phyloP scores from a whole-genome alignment of 495 filamentous ascomycete genomes.

The Geoglossum glabrum region DNA sequence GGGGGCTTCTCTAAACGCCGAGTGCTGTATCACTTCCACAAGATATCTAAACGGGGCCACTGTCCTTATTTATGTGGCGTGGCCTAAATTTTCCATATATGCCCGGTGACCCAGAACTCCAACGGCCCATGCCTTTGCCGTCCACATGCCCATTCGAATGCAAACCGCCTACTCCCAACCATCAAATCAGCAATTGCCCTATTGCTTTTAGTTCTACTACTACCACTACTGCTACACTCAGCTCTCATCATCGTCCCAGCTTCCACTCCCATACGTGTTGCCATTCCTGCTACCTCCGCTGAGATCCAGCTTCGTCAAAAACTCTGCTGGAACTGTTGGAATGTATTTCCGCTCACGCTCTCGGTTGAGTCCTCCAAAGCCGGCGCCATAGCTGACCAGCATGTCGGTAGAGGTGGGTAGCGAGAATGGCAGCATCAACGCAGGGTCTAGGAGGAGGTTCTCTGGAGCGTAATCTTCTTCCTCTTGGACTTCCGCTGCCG shows the following conservation, averaged over 20 bases:
- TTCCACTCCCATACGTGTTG: not conserved
- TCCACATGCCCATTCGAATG: not conserved
- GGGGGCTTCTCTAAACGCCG: not conserved
- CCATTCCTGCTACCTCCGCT: slow-evolving; percentile 12
- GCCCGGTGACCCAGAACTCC: not conserved
- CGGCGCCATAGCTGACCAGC: slow-evolving; percentile 85
- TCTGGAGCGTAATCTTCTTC: slow-evolving; percentile 27
- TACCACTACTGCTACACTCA: not conserved
- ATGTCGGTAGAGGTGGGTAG: slow-evolving; percentile 94
- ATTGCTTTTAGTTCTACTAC: not conserved
- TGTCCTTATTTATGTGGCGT: not conserved
- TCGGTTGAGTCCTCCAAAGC: slow-evolving; percentile 77
- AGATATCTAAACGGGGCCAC: not conserved
- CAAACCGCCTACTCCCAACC: not conserved
- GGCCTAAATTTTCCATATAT: not conserved
- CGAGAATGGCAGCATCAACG: slow-evolving; percentile 83
- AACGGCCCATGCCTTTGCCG: not conserved
- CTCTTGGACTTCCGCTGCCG: slow-evolving; percentile 12
- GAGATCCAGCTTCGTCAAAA: slow-evolving; percentile 71
- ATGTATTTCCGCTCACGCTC: slow-evolving; percentile 90
- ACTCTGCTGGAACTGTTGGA: slow-evolving; percentile 87
- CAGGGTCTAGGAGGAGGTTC: slow-evolving; percentile 64
- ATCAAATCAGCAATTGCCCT: not conserved
- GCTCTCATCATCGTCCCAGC: not conserved
- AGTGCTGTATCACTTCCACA: too few relatives aligned